A percentile compares a stretch with the other conserved stretches of the same genome.
phyloP scores from a whole-genome alignment of 108 stramenopile genomes.

The Discostella stelligeroides region DNA sequence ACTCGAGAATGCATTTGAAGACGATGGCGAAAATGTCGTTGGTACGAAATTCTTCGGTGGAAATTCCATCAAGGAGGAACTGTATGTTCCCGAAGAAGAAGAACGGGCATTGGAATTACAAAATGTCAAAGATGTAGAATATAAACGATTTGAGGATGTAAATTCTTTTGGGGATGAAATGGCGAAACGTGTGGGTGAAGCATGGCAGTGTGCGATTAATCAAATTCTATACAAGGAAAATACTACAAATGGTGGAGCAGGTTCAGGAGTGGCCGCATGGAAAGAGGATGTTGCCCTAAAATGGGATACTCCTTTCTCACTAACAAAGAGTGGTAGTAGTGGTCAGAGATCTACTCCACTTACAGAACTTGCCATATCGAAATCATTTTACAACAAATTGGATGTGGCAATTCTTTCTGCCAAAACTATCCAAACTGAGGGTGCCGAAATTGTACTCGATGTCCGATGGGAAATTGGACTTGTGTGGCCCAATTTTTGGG shows the following conservation, averaged over 20 bases:
- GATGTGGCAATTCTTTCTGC: constrained; percentile 75
- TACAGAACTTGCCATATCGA: constrained; percentile 55
- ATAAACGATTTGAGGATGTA: constrained; percentile 54
- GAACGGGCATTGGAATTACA: constrained; percentile 45
- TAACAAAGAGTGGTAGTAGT: constrained; percentile 2
- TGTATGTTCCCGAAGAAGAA: constrained; percentile 72
- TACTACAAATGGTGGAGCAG: constrained; percentile 5
- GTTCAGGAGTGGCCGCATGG: constrained; percentile 9
- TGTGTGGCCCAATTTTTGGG: constrained; percentile 83
- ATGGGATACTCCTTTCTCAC: constrained; percentile 65
- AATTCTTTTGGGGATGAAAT: constrained; percentile 47
- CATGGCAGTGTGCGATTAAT: constrained; percentile 71
- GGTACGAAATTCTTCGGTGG: constrained; percentile 67
- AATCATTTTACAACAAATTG: constrained; percentile 64
- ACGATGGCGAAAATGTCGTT: constrained; percentile 44
- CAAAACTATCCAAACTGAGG: constrained; percentile 34
- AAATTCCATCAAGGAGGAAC: constrained; percentile 74
- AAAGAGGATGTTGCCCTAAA: constrained; percentile 37
- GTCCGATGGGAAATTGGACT: constrained; percentile 76
- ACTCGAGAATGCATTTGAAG: constrained; percentile 40
- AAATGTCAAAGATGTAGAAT: constrained; percentile 26
- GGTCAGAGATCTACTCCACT: constrained; percentile 43
- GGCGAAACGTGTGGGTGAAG: constrained; percentile 48
- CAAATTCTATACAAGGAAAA: constrained; percentile 42
- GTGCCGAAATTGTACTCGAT: constrained; percentile 20